Percentiles rank a stretch among this genome's conserved stretches.
phyloP scores from a whole-genome alignment of 257 asterid genomes.

The Solanum sejunctum region DNA sequence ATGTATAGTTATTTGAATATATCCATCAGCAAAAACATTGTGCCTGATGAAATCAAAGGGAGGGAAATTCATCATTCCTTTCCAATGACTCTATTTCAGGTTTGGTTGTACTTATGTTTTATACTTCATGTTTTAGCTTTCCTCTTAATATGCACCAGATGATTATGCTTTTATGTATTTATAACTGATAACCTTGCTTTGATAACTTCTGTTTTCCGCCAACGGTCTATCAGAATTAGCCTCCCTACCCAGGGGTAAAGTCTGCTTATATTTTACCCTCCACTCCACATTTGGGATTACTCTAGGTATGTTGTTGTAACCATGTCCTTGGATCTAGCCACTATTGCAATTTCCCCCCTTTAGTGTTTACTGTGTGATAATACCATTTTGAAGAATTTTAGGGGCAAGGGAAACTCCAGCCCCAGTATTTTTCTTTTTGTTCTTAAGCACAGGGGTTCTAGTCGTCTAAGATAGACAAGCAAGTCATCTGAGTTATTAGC shows the following conservation, averaged over 20 bases:
- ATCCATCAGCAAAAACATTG: constrained; percentile 49
- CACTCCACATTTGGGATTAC: neutral
- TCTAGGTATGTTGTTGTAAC: neutral
- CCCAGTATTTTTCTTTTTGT: neutral
- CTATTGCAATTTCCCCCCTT: neutral
- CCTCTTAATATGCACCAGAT: neutral
- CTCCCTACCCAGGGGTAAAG: neutral
- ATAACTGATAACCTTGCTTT: neutral
- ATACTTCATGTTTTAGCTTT: neutral
- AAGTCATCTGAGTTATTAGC: neutral
- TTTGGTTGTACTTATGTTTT: constrained; percentile 10
- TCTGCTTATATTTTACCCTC: neutral
- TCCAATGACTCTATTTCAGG: constrained; percentile 90
- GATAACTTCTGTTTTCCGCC: no score
- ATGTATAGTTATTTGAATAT: constrained; percentile 61
- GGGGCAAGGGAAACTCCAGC: neutral
- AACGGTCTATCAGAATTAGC: neutral
- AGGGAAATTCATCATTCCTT: constrained; percentile 84
- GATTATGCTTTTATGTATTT: neutral
- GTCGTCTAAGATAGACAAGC: neutral
- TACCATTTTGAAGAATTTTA: neutral
- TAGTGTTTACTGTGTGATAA: neutral
- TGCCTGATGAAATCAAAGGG: constrained; percentile 90
- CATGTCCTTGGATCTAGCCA: neutral
- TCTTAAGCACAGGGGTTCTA: neutral